phyloP scores from a whole-genome alignment of 2,329 filamentous ascomycete species.

The Ophiobolus disseminans region DNA sequence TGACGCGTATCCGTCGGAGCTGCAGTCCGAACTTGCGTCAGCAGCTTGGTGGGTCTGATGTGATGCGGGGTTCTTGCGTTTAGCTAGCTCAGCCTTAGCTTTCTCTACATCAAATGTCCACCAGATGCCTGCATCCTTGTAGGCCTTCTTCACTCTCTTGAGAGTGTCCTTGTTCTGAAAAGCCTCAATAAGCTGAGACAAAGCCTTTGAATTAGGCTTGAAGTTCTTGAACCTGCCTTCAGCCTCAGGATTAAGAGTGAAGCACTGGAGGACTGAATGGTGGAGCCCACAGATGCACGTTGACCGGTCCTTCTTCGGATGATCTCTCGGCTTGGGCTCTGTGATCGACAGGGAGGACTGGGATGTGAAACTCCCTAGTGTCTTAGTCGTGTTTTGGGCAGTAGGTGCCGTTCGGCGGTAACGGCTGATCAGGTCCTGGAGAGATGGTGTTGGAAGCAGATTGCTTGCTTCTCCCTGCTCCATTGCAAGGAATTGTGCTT shows the following conservation, averaged over 20 bases:
- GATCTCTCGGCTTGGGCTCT: no score
- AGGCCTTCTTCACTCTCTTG: constrained; percentile 1
- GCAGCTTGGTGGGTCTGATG: not conserved
- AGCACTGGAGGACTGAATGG: not conserved
- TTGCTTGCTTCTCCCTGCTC: no score
- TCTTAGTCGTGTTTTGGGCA: no score
- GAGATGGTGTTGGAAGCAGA: no score
- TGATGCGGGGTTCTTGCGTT: not conserved
- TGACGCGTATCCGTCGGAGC: not conserved
- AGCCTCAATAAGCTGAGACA: not conserved
- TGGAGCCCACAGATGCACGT: not conserved
- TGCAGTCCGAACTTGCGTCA: not conserved
- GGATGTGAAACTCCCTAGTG: no score
- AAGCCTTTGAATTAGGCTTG: not conserved
- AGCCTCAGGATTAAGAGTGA: not conserved
- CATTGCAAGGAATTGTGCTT: no score
- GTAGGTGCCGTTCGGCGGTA: no score
- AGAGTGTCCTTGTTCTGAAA: not conserved
- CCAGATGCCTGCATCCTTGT: no score
- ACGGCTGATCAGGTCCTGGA: no score
- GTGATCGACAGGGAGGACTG: no score
- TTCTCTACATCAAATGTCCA: constrained; percentile 1
- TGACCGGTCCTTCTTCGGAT: not conserved
- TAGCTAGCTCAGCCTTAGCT: not conserved
- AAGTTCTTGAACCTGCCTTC: not conserved